Conservation (phyloP, 495 filamentous ascomycete species). For the Immersiella caudata region DNA sequence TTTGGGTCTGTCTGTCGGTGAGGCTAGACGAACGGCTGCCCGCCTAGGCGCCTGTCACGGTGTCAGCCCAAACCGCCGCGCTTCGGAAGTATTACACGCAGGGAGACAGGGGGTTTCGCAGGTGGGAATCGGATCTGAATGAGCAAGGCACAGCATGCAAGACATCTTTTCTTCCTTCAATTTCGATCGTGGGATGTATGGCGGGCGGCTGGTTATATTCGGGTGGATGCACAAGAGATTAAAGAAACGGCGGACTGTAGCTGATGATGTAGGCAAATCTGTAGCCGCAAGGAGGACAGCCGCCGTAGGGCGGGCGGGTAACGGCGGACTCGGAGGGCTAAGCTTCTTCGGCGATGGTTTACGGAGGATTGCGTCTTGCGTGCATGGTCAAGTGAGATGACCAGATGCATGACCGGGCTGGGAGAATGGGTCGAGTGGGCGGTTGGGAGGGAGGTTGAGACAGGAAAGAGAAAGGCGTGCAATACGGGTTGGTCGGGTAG, state of each 20-base stretch:
- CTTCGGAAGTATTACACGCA: too few relatives aligned
- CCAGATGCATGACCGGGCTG: constrained; percentile 11
- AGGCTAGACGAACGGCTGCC: not conserved
- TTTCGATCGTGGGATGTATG: not conserved
- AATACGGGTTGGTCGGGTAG: not conserved
- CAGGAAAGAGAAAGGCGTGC: not conserved
- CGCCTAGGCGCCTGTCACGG: not conserved
- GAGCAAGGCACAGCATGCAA: not conserved
- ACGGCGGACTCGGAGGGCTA: not conserved
- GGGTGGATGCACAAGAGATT: not conserved
- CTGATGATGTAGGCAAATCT: not conserved
- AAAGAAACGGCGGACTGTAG: not conserved
- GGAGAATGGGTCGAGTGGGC: constrained; percentile 7
- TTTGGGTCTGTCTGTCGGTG: not conserved
- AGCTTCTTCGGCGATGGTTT: not conserved
- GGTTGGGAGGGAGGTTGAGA: constrained; percentile 6
- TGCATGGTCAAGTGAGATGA: not conserved
- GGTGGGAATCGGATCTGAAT: not conserved
- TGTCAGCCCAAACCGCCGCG: not conserved
- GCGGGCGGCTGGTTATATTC: not conserved
- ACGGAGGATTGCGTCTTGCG: not conserved
- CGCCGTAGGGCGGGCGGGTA: not conserved
- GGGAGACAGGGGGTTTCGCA: not conserved
- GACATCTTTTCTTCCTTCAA: not conserved
- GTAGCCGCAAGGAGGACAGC: not conserved